Conservation (phyloP, 139 green algal species). For the Astrephomene gubernaculifera region DNA sequence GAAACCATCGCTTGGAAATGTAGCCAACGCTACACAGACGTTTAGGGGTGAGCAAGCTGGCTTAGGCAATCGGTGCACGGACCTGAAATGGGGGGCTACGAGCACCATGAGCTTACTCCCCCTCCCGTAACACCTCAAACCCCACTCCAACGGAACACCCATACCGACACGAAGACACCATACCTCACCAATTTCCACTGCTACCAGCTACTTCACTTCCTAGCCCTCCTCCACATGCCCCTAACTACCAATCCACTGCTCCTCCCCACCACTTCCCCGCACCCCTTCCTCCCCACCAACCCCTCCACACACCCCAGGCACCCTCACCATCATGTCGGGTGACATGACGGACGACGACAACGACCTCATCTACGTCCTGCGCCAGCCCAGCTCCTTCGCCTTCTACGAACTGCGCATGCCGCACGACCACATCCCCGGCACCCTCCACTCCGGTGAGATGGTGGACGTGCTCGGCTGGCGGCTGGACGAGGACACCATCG, state of each 20-base stretch:
- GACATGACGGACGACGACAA: slow-evolving; percentile 1
- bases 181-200: too few species aligned
- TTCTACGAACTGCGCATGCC: slow-evolving; percentile 19
- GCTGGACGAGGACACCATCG: not conserved
- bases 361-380: slow-evolving; percentile 10
- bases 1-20: too few species aligned
- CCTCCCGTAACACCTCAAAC: too few species aligned
- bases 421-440: not conserved
- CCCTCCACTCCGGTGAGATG: not conserved
- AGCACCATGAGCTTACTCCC: too few species aligned
- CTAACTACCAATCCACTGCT: not conserved
- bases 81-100: too few species aligned
- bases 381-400: not conserved
- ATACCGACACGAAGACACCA: too few species aligned
- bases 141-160: too few species aligned
- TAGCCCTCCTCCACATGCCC: not conserved
- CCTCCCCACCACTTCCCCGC: too few species aligned
- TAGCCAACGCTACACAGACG: too few species aligned
- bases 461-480: not conserved
- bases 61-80: too few species aligned
- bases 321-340: slow-evolving; percentile 17
- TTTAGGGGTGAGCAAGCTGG: too few species aligned
- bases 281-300: not conserved
- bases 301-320: slow-evolving; percentile 8
- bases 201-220: not conserved